Base-by-base conservation (phyloP, 306 rosid genomes). In the Quercus glauca region DNA sequence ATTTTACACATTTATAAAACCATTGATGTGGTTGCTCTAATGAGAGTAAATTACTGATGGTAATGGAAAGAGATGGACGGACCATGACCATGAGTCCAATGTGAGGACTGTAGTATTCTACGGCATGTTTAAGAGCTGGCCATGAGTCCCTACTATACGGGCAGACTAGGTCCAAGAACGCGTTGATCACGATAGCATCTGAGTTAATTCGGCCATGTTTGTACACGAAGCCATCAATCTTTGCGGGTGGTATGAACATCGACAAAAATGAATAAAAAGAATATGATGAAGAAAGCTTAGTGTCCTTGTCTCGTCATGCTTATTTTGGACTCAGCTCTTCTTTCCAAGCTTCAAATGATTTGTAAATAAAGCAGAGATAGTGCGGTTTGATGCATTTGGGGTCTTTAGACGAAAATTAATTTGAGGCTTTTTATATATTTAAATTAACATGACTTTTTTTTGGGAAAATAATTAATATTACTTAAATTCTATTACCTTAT, bases 101-200 rank as follows among this genome's bases (percentile, higher is more conserved):
- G 51, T 87, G 84, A 60, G 86, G 33, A 57, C 85, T 87, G 41
- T 94, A 92, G 85, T 75, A 35, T 5, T 74, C 68, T 14, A 92
- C 80, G 80, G 84, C 93, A 57, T 85, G 70, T 56, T 91, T 92
- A 77, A 94, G 97, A 5, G 92, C 78, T 1, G 97, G 92, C 98
- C 98, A 94, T 0, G 93, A 82, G 78, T 91, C 97, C 37, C 94
- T 80, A 76, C 97, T 91, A 51, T 94, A 91, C 1, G 97, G 94
- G 67, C 98, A 92, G 20, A 94, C 73, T 0, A 93, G 97, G 69
- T 94, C 97, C 57, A 64, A 89, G 68, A 88, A 94, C 7, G 93
- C 97, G 76, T 94, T 93, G 80, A 92, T 87, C 52, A 71, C 53
- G 51, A 94, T 76, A 6, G 93, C 58, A 41, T 91, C 89, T 63